A percentile compares a stretch with the other conserved stretches of the same genome.
phyloP scores from a whole-genome alignment of 225 moss, liverwort and hornwort species.

The Sphagnum tenellum region DNA sequence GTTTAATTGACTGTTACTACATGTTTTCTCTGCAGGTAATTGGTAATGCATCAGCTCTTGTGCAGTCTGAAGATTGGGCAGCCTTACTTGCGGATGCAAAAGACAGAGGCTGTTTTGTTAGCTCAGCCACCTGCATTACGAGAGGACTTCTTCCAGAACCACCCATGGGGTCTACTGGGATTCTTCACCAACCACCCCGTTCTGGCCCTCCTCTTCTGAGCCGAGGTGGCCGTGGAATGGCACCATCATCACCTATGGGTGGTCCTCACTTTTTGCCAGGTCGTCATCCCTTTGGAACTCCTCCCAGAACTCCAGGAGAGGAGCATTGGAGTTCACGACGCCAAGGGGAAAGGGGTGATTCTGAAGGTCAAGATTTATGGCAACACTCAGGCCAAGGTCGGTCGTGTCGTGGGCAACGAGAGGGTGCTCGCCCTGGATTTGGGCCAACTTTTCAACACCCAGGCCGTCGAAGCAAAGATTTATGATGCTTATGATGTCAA shows the following conservation, averaged over 20 bases:
- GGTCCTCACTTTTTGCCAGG: constrained; percentile 41
- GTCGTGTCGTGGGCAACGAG: constrained; percentile 54
- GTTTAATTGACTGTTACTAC: background rate
- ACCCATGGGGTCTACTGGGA: constrained; percentile 22
- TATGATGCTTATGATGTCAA: constrained; percentile 10
- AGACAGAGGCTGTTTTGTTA: constrained; percentile 62
- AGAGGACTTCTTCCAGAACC: constrained; percentile 78
- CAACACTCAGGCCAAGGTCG: constrained; percentile 33
- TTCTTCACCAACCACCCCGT: constrained; percentile 38
- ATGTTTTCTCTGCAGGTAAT: constrained; percentile 56
- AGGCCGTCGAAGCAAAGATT: constrained; percentile 40
- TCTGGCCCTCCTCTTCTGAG: constrained; percentile 17
- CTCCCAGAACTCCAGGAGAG: constrained; percentile 24
- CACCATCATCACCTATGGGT: constrained; percentile 19
- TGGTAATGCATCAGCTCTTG: constrained; percentile 87
- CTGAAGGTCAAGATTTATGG: constrained; percentile 48
- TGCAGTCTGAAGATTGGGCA: constrained; percentile 95
- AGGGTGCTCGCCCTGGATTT: constrained; percentile 48
- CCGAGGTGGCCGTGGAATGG: constrained; percentile 36
- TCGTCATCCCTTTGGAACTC: constrained; percentile 25
- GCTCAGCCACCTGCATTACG: constrained; percentile 56
- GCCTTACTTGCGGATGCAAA: constrained; percentile 78
- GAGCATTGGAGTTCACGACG: constrained; percentile 38
- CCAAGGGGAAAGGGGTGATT: constrained; percentile 27
- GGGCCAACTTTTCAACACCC: constrained; percentile 50